Evolutionary conservation across 2,329 filamentous ascomycete genomes (phyloP).

Genomic region (Ceratocystis colombiana): DNA sequence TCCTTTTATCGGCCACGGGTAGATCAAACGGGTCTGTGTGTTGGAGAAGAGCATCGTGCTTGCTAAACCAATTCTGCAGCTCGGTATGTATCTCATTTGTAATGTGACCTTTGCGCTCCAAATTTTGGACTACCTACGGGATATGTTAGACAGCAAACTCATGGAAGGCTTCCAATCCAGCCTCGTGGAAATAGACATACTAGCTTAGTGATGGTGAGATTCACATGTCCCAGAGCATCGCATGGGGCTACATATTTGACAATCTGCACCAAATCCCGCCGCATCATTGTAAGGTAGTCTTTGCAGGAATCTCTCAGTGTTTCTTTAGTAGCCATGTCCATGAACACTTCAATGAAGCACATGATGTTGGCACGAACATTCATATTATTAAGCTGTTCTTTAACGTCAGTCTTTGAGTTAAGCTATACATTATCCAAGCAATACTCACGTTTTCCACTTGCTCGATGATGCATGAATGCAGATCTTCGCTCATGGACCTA

Average conservation of each 20-base stretch:
- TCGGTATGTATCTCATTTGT: constrained; percentile 63
- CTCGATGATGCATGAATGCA: constrained; percentile 94
- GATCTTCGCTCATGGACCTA: constrained; percentile 88
- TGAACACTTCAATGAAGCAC: constrained; percentile 95
- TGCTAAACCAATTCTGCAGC: constrained; percentile 73
- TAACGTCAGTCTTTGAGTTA: not conserved
- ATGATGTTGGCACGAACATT: constrained; percentile 97
- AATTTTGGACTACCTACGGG: constrained; percentile 53
- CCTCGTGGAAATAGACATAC: constrained; percentile 38
- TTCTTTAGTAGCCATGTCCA: constrained; percentile 71
- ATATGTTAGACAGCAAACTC: not conserved
- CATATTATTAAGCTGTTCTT: constrained; percentile 62
- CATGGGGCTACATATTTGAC: constrained; percentile 86
- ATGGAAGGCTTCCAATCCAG: not conserved
- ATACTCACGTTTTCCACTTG: constrained; percentile 68
- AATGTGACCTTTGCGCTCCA: constrained; percentile 62
- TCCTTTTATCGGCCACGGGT: not conserved
- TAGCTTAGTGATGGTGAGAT: constrained; percentile 82
- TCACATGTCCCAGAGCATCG: constrained; percentile 78
- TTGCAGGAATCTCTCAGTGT: constrained; percentile 35
- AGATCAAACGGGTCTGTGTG: constrained; percentile 16
- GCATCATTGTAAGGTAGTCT: constrained; percentile 87
- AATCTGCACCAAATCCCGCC: constrained; percentile 80
- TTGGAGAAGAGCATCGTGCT: constrained; percentile 52
- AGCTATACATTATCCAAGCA: not conserved